Percentiles rank a stretch among this genome's conserved stretches.
Conservation (phyloP, 768 basidiomycete genomes). For the Fomitopsis pulvina region DNA sequence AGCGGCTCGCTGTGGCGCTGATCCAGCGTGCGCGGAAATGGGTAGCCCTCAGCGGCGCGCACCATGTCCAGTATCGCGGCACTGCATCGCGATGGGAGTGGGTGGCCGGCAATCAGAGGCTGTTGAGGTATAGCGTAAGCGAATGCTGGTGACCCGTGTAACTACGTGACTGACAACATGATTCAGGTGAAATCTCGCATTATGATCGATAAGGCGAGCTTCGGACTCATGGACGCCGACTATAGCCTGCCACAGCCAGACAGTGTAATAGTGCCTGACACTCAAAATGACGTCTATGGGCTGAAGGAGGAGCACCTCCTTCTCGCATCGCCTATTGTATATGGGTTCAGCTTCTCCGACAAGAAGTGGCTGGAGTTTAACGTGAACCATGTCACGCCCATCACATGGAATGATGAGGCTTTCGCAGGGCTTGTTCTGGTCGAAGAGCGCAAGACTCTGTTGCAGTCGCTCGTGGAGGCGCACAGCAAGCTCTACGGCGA, state of each 20-base stretch:
- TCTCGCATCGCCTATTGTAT: constrained; percentile 11
- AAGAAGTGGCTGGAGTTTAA: constrained; percentile 61
- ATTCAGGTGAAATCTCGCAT: too few relatives aligned
- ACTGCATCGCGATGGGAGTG: constrained; percentile 30
- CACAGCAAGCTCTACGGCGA: background rate
- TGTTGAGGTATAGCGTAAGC: constrained; percentile 41
- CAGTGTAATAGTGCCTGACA: background rate
- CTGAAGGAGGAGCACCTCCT: background rate
- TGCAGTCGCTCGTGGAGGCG: constrained; percentile 26
- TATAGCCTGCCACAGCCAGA: too few relatives aligned
- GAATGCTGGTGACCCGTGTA: constrained; percentile 1
- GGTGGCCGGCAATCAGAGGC: constrained; percentile 14
- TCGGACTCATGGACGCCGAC: background rate
- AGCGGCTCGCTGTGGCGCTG: constrained; percentile 31
- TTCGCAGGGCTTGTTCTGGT: constrained; percentile 27
- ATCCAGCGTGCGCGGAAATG: constrained; percentile 47
- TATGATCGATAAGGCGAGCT: too few relatives aligned
- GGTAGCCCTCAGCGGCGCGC: constrained; percentile 42
- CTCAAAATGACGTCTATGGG: background rate
- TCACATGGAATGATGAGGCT: constrained; percentile 32
- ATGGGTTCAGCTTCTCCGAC: constrained; percentile 54
- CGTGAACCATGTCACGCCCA: constrained; percentile 43
- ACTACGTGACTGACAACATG: too few relatives aligned
- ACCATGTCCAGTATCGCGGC: constrained; percentile 51
- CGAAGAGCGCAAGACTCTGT: constrained; percentile 21